These are phyloP conservation scores for Entomortierella chlamydospora DNA, from an alignment of 192 early-diverging fungal genomes.

Conservation along the genomic window DNA sequence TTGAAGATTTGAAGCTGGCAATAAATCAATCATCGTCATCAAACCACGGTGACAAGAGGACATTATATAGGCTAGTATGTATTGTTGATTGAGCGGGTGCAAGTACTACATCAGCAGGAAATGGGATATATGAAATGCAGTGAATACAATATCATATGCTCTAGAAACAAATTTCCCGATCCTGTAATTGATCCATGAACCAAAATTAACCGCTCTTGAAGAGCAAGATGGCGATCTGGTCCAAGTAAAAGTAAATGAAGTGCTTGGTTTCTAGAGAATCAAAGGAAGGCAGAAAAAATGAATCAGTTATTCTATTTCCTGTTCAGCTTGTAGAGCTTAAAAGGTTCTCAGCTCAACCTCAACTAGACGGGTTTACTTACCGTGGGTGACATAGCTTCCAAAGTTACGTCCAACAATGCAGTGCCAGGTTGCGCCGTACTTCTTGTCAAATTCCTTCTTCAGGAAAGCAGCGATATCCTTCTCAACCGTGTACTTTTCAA, in stretches of 20 bases:
- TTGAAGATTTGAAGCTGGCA: background rate
- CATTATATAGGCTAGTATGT: background rate
- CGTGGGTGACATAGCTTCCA: conserved; percentile 99
- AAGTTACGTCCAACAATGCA: conserved; percentile 99
- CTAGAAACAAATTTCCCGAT: background rate
- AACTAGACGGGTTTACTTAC: too few relatives aligned
- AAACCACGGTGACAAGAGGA: background rate
- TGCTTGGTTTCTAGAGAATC: conserved; percentile 77
- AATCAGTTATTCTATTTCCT: background rate
- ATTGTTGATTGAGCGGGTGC: background rate
- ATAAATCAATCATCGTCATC: background rate
- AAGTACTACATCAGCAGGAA: background rate
- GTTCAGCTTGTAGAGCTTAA: too few relatives aligned
- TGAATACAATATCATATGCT: background rate
- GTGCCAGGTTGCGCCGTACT: conserved; percentile 98
- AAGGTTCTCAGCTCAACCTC: too few relatives aligned
- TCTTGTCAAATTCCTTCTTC: conserved; percentile 98
- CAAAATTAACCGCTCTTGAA: conserved; percentile 88
- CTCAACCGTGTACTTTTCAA: conserved; percentile 95
- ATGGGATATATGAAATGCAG: background rate
- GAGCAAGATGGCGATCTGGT: conserved; percentile 92
- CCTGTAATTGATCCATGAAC: background rate
- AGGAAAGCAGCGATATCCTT: conserved; percentile 98
- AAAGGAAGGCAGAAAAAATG: background rate
- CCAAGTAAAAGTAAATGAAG: conserved; percentile 99